Evolutionary conservation across 495 filamentous ascomycete genomes (phyloP).

Genomic region (Elasticomyces elasticus): DNA sequence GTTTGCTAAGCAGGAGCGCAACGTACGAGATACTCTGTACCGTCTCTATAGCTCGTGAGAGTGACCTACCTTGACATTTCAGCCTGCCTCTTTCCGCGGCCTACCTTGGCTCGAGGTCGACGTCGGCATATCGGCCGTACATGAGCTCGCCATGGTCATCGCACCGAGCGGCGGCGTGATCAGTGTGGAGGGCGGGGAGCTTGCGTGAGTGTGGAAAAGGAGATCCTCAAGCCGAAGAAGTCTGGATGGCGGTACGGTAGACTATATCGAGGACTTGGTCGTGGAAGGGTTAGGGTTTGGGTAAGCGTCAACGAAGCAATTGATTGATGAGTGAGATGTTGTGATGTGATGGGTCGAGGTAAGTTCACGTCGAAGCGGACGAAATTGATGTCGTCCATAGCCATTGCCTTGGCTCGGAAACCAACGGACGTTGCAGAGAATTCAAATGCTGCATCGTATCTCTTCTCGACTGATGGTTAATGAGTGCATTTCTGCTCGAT

Average conservation of each 20-base stretch:
- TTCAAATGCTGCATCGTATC: too few species aligned
- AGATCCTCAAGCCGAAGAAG: neutral
- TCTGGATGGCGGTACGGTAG: too few species aligned
- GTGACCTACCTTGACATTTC: neutral
- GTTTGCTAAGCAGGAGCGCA: neutral
- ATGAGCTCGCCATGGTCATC: neutral
- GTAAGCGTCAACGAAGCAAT: neutral
- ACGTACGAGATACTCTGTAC: neutral
- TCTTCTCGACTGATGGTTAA: too few species aligned
- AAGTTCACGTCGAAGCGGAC: too few species aligned
- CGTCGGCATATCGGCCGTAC: neutral
- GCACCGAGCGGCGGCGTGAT: neutral
- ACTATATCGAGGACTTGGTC: neutral
- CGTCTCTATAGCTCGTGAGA: neutral
- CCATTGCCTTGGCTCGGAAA: too few species aligned
- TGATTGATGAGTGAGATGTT: too few species aligned
- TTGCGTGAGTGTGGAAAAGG: neutral
- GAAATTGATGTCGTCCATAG: too few species aligned
- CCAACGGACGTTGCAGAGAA: too few species aligned
- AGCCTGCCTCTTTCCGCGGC: conserved; percentile 7
- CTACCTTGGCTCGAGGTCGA: neutral
- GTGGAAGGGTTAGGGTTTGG: neutral
- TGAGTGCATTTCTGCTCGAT: too few species aligned
- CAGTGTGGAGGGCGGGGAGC: neutral
- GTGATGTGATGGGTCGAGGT: too few species aligned